Percentiles rank a stretch among this genome's conserved stretches.
These are phyloP conservation scores for Kwoniella sp. DNA, from an alignment of 768 basidiomycete species.

Conservation along the genomic window DNA sequence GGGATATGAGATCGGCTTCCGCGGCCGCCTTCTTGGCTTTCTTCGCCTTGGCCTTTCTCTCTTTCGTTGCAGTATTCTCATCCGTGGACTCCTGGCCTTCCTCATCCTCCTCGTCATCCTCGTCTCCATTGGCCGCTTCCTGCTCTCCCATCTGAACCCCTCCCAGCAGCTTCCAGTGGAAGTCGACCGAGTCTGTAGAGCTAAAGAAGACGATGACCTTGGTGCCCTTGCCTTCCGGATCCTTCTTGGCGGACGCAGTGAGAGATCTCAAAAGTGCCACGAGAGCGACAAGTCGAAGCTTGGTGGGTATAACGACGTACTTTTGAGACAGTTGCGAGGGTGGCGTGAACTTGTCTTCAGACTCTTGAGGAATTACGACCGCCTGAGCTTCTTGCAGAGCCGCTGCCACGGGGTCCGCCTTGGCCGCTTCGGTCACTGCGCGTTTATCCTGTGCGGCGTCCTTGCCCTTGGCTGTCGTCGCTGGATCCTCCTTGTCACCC, in stretches of 20 bases:
- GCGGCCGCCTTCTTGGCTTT: slow-evolving; percentile 40
- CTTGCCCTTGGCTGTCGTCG: slow-evolving; percentile 28
- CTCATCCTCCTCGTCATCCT: slow-evolving; percentile 28
- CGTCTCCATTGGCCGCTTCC: slow-evolving; percentile 16
- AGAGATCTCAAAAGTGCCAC: slow-evolving; percentile 78
- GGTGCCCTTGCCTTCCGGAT: slow-evolving; percentile 24
- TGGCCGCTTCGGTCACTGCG: slow-evolving; percentile 40
- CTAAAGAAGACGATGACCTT: slow-evolving; percentile 85
- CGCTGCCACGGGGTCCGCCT: slow-evolving; percentile 18
- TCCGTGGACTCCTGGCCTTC: slow-evolving; percentile 36
- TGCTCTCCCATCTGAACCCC: slow-evolving; percentile 62
- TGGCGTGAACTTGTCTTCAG: slow-evolving; percentile 68
- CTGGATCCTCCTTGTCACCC: slow-evolving; percentile 58
- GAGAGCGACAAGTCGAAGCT: slow-evolving; percentile 86
- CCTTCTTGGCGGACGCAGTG: slow-evolving; percentile 56
- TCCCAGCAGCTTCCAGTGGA: slow-evolving; percentile 82
- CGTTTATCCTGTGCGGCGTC: slow-evolving; percentile 19
- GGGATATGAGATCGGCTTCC: slow-evolving; percentile 54
- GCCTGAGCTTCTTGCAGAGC: slow-evolving; percentile 26
- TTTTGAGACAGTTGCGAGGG: slow-evolving; percentile 91
- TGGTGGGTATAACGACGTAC: slow-evolving; percentile 82
- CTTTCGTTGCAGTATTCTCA: slow-evolving; percentile 26
- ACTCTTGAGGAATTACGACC: slow-evolving; percentile 25
- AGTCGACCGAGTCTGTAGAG: slow-evolving; percentile 97
- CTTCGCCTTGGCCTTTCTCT: slow-evolving; percentile 38